Conservation (phyloP, 208 protist species). For the Leishmania aethiopica region DNA sequence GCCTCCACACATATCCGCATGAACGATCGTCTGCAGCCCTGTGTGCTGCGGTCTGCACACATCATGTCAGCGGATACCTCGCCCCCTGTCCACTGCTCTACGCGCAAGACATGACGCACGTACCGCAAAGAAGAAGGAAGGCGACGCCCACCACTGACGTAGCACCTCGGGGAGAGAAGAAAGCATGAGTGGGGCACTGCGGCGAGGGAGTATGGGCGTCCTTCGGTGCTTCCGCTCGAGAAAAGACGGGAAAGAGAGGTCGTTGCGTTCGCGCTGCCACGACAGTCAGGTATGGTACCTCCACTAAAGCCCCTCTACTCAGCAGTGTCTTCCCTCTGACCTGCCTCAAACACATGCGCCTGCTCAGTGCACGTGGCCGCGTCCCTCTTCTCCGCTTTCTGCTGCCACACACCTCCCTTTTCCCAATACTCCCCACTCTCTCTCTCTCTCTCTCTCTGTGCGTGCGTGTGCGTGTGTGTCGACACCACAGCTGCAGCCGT, state of each 20-base stretch:
- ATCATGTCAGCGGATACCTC: neutral
- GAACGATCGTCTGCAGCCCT: neutral
- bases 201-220: neutral
- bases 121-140: neutral
- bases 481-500: neutral
- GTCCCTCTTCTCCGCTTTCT: neutral
- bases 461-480: neutral
- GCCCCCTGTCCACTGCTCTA: neutral
- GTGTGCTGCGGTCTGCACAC: neutral
- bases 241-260: neutral
- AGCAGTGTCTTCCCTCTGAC: neutral
- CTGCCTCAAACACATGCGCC: no score
- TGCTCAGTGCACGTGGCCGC: neutral
- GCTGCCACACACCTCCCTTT: neutral
- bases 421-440: neutral
- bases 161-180: neutral
- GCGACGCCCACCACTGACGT: neutral
- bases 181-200: neutral
- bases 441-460: neutral
- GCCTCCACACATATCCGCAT: neutral
- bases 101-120: neutral
- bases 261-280: neutral
- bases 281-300: neutral
- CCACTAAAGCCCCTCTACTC: neutral
- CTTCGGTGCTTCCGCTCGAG: neutral